Conservation (phyloP, 2,329 filamentous ascomycete genomes). For the Cercospora canescens region DNA sequence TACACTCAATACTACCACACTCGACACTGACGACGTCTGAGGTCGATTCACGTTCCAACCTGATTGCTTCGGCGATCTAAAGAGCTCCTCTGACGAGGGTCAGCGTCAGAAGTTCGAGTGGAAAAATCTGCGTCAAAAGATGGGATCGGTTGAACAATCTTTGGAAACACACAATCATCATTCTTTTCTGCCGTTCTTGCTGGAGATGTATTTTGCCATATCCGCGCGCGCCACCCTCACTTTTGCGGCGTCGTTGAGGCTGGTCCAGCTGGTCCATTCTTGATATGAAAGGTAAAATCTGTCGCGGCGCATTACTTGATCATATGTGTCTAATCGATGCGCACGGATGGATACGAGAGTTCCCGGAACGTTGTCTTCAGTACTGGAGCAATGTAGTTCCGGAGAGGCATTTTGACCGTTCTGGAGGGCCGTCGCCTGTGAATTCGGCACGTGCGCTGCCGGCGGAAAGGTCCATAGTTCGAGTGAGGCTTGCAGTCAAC, state of each 20-base stretch:
- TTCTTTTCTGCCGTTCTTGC: background rate
- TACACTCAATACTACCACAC: background rate
- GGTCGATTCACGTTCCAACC: constrained; percentile 1
- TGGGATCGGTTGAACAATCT: background rate
- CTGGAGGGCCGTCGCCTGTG: background rate
- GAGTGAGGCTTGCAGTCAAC: background rate
- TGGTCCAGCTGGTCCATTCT: background rate
- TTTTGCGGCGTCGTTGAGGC: background rate
- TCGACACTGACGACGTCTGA: background rate
- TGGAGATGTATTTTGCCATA: background rate
- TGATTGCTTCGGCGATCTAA: background rate
- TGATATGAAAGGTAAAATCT: background rate
- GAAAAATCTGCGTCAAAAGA: background rate
- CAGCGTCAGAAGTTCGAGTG: background rate
- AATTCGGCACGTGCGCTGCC: background rate
- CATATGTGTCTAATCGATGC: background rate
- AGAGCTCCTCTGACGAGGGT: background rate
- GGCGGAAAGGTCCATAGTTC: background rate
- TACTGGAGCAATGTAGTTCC: background rate
- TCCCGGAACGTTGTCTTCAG: background rate
- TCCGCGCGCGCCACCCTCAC: background rate
- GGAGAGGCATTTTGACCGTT: background rate
- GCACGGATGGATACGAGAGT: background rate
- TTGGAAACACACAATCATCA: background rate
- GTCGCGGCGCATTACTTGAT: background rate